phyloP scores from a whole-genome alignment of 192 early-diverging fungal species.

The Podila verticillata region DNA sequence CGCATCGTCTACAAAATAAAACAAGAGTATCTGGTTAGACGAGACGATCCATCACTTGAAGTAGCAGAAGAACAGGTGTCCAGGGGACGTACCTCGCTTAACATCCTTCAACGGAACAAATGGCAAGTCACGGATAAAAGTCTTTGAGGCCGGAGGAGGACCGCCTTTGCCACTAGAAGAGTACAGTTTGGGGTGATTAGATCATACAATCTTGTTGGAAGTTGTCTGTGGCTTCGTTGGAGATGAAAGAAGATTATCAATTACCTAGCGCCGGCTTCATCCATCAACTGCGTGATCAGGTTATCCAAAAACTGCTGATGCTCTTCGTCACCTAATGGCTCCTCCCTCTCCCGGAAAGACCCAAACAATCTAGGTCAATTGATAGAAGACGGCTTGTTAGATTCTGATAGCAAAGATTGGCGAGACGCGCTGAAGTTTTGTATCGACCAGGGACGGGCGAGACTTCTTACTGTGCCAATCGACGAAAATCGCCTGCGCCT shows the following conservation, averaged over 20 bases:
- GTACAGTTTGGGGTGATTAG: not conserved
- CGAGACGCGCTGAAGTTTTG: too few relatives aligned
- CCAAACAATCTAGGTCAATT: slow-evolving; percentile 52
- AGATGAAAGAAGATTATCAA: too few relatives aligned
- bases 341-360: slow-evolving; percentile 48
- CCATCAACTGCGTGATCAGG: slow-evolving; percentile 62
- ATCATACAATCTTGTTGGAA: not conserved
- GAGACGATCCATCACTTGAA: not conserved
- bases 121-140: slow-evolving; percentile 50
- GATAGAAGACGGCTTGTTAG: not conserved
- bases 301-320: slow-evolving; percentile 64
- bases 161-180: slow-evolving; percentile 44
- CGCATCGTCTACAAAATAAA: slow-evolving; percentile 31
- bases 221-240: not conserved
- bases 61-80: not conserved
- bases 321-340: slow-evolving; percentile 42
- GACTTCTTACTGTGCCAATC: slow-evolving; percentile 34
- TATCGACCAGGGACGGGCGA: too few relatives aligned
- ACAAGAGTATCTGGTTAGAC: not conserved
- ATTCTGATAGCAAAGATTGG: not conserved
- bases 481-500: slow-evolving; percentile 24
- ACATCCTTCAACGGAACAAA: slow-evolving; percentile 36
- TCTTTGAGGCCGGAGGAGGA: slow-evolving; percentile 53
- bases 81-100: slow-evolving; percentile 33
- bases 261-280: slow-evolving; percentile 63